phyloP scores from a whole-genome alignment of 805 yeast species.

The Candida xyloterini region DNA sequence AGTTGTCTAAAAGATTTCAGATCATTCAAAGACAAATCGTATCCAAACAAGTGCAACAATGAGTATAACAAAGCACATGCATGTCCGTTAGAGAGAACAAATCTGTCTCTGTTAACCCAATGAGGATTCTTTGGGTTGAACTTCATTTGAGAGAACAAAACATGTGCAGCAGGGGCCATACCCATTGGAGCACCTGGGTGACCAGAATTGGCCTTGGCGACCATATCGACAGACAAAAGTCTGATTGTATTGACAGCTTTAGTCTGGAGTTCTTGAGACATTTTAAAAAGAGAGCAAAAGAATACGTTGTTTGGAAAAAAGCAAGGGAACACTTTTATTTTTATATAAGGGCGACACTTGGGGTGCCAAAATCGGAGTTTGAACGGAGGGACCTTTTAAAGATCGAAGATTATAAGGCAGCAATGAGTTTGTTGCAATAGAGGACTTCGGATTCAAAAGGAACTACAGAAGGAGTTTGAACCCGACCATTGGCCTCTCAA shows the following conservation, averaged over 20 bases:
- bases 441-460: too few species aligned
- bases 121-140: conserved; percentile 88
- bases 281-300: conserved; percentile 12
- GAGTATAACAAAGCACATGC: conserved; percentile 89
- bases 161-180: conserved; percentile 93
- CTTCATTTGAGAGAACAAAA: conserved; percentile 72
- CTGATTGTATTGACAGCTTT: conserved; percentile 86
- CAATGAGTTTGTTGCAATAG: not conserved
- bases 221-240: conserved; percentile 83
- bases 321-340: not conserved
- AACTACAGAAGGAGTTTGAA: too few species aligned
- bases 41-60: conserved; percentile 82
- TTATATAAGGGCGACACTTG: conserved; percentile 3
- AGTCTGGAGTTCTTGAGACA: conserved; percentile 57
- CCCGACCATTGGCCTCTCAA: too few species aligned
- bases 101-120: conserved; percentile 95
- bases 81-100: conserved; percentile 94
- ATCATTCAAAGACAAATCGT: conserved; percentile 76
- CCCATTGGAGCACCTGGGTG: conserved; percentile 99
- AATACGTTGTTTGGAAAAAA: conserved; percentile 9
- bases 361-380: conserved; percentile 11
- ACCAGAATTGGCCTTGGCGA: conserved; percentile 87
- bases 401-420: not conserved
- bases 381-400: not conserved
- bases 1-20: conserved; percentile 87